These are phyloP conservation scores for Piloderma croceum DNA, from an alignment of 768 basidiomycete species.

Conservation along the genomic window DNA sequence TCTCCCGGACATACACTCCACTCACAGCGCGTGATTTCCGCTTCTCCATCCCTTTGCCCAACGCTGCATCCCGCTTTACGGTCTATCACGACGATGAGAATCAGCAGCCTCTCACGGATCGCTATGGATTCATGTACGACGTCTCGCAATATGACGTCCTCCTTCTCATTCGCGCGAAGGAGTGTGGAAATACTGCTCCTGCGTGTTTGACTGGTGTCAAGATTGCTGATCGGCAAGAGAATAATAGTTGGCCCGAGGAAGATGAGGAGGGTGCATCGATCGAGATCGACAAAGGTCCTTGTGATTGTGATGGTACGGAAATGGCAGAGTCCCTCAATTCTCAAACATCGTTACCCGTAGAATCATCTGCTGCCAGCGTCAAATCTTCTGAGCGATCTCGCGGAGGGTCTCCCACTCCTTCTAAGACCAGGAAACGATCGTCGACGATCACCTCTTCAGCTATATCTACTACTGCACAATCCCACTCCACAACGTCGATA, in stretches of 20 bases:
- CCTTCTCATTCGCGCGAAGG: slow-evolving; percentile 64
- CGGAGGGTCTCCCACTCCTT: slow-evolving; percentile 43
- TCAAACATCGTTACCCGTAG: slow-evolving; percentile 11
- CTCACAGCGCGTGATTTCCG: slow-evolving; percentile 70
- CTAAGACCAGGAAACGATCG: slow-evolving; percentile 43
- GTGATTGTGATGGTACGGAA: slow-evolving; percentile 34
- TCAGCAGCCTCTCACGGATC: slow-evolving; percentile 67
- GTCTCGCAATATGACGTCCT: slow-evolving; percentile 76
- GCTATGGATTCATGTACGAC: slow-evolving; percentile 90
- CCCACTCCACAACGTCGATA: slow-evolving; percentile 43
- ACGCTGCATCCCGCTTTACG: slow-evolving; percentile 51
- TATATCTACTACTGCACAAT: slow-evolving; percentile 12
- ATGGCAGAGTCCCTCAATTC: slow-evolving; percentile 4
- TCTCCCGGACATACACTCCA: slow-evolving; percentile 68
- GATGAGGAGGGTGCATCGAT: slow-evolving; percentile 36
- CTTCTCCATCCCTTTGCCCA: slow-evolving; percentile 59
- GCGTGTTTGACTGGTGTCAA: slow-evolving; percentile 84
- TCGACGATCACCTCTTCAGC: slow-evolving; percentile 30
- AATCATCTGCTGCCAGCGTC: slow-evolving; percentile 11
- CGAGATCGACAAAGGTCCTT: slow-evolving; percentile 35
- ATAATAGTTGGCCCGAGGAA: slow-evolving; percentile 71
- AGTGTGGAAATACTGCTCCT: slow-evolving; percentile 70
- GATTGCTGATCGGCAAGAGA: slow-evolving; percentile 78
- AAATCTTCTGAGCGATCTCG: slow-evolving; percentile 27
- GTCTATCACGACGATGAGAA: slow-evolving; percentile 46